These are phyloP conservation scores for Acrodontium crateriforme DNA, from an alignment of 2,329 filamentous ascomycete genomes.

Conservation along the genomic window DNA sequence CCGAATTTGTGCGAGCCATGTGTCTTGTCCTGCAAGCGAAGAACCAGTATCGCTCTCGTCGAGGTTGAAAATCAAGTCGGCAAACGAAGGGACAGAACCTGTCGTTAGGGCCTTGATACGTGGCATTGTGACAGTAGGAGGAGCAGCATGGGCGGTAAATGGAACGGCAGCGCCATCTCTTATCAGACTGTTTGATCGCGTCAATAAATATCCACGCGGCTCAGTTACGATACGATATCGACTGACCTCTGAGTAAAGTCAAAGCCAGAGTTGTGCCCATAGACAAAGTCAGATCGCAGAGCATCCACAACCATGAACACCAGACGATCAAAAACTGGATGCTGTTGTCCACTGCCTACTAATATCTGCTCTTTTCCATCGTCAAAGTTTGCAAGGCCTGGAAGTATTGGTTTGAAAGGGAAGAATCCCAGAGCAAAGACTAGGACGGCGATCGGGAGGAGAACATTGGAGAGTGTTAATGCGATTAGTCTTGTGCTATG, in stretches of 20 bases:
- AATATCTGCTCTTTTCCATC: conserved; percentile 5
- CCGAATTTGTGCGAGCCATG: conserved; percentile 89
- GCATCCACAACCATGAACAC: conserved; percentile 98
- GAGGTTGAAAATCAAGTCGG: conserved; percentile 93
- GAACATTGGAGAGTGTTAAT: conserved; percentile 49
- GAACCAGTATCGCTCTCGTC: conserved; percentile 88
- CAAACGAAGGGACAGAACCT: conserved; percentile 92
- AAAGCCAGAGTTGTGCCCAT: conserved; percentile 66
- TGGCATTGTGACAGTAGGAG: conserved; percentile 96
- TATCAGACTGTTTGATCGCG: conserved; percentile 54
- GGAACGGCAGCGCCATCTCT: conserved; percentile 70
- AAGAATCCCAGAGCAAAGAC: conserved; percentile 88
- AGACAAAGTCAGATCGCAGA: conserved; percentile 90
- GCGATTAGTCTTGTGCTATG: conserved; percentile 30
- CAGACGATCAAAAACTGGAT: conserved; percentile 70
- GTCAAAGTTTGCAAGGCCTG: conserved; percentile 52
- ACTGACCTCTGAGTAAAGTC: conserved; percentile 69
- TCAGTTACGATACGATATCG: no score
- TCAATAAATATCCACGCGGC: neutral
- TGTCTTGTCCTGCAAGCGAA: conserved; percentile 76
- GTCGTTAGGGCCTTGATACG: conserved; percentile 95
- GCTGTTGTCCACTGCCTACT: conserved; percentile 29
- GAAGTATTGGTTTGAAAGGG: conserved; percentile 87
- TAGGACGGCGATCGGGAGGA: conserved; percentile 55
- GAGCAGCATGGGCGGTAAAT: conserved; percentile 90